Evolutionary conservation across 345 rosid species (phyloP).

Genomic region (Odontarrhena argentea): DNA sequence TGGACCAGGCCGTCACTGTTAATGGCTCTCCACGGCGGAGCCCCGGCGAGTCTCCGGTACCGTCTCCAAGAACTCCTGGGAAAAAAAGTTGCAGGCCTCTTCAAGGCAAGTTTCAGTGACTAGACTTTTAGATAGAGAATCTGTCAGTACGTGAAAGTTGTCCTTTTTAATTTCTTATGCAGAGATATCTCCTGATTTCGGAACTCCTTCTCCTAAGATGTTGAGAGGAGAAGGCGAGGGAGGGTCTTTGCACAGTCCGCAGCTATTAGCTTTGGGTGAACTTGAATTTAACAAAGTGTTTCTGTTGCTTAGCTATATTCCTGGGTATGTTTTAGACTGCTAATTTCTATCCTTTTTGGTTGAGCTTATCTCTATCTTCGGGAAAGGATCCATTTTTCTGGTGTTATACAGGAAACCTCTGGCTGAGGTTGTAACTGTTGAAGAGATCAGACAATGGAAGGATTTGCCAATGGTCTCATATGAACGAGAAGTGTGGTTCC

Average conservation of each 20-base stretch:
- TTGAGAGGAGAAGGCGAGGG: background rate
- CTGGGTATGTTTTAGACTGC: constrained; percentile 44
- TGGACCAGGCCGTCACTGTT: background rate
- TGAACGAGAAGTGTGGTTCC: too few relatives aligned
- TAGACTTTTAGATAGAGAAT: too few relatives aligned
- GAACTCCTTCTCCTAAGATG: background rate
- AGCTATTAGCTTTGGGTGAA: constrained; percentile 50
- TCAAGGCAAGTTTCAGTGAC: too few relatives aligned
- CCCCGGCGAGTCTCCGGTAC: background rate
- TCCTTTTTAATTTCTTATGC: too few relatives aligned
- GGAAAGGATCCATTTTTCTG: too few relatives aligned
- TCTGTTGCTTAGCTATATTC: constrained; percentile 55
- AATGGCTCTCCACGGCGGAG: background rate
- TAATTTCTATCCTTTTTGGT: background rate
- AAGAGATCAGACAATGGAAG: constrained; percentile 46
- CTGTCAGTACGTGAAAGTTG: too few relatives aligned
- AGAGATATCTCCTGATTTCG: constrained; percentile 4
- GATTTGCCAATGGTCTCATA: constrained; percentile 40
- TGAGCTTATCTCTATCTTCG: too few relatives aligned
- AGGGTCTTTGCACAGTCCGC: constrained; percentile 26
- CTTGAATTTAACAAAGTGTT: constrained; percentile 62
- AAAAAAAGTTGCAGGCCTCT: background rate
- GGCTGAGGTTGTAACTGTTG: constrained; percentile 42
- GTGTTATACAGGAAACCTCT: constrained; percentile 43
- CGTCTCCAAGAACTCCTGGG: background rate